phyloP scores from a whole-genome alignment of 2,329 filamentous ascomycete genomes.

The Alternaria arbusti region DNA sequence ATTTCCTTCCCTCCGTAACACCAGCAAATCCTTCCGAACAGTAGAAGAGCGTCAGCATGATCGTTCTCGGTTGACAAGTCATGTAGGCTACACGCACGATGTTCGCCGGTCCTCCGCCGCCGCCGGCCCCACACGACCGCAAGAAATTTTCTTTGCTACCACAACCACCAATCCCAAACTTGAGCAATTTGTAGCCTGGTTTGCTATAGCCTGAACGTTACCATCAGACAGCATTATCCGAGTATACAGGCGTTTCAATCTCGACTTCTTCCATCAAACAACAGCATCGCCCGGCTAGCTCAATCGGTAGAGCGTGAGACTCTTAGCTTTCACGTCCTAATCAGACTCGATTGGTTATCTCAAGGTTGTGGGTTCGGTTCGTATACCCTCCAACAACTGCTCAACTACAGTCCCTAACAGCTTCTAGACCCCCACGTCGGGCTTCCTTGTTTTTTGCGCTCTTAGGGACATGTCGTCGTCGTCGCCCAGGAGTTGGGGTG shows the following conservation, averaged over 20 bases:
- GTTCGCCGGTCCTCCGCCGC: conserved; percentile 7
- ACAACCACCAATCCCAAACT: neutral
- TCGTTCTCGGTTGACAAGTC: neutral
- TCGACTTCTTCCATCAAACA: neutral
- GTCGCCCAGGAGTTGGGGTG: neutral
- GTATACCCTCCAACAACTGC: too few species aligned
- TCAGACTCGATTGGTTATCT: conserved; percentile 18
- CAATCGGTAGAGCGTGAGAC: conserved; percentile 53
- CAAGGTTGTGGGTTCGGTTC: conserved; percentile 25
- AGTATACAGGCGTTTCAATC: neutral
- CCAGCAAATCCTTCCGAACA: neutral
- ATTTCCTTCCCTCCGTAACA: neutral
- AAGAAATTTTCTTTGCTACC: conserved; percentile 4
- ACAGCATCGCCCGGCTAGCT: conserved; percentile 27
- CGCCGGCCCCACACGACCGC: conserved; percentile 7
- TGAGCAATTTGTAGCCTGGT: neutral
- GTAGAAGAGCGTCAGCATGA: neutral
- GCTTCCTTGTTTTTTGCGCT: conserved; percentile 5
- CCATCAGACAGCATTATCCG: fast-evolving
- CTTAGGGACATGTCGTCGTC: neutral
- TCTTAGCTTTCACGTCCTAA: conserved; percentile 36
- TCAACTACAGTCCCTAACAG: too few species aligned
- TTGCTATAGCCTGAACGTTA: too few species aligned
- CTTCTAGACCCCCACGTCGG: conserved; percentile 22
- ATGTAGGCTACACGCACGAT: neutral